These are phyloP conservation scores for Hydrangea macrophylla DNA, from an alignment of 148 eudicot species.

Conservation along the genomic window DNA sequence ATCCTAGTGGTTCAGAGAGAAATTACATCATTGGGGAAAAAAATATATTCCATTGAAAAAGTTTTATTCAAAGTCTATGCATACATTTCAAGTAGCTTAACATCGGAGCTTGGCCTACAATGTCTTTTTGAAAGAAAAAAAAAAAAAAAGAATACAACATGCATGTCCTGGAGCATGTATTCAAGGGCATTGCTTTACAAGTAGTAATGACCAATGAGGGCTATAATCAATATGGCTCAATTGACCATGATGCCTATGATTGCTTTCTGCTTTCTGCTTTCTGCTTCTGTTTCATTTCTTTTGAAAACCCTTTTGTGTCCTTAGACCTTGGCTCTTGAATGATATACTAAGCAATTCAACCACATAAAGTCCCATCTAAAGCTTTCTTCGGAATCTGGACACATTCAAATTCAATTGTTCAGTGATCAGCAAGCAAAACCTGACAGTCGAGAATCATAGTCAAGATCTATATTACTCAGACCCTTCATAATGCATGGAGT, in stretches of 20 bases:
- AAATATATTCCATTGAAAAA: too few species aligned
- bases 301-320: neutral
- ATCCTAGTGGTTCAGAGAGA: too few species aligned
- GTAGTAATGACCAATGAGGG: neutral
- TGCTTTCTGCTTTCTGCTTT: neutral
- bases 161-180: neutral
- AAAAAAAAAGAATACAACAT: neutral
- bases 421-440: neutral
- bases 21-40: too few species aligned
- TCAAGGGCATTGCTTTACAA: neutral
- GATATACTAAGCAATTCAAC: neutral
- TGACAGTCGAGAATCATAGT: neutral
- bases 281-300: neutral
- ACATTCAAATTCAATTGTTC: neutral
- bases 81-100: too few species aligned
- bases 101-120: too few species aligned
- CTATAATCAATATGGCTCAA: neutral
- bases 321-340: neutral
- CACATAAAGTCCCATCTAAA: neutral
- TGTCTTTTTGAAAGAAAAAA: too few species aligned
- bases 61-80: too few species aligned
- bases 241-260: neutral
- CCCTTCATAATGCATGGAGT: too few species aligned
- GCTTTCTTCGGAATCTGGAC: neutral
- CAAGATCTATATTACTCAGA: neutral